phyloP scores from a whole-genome alignment of 2,329 filamentous ascomycete genomes.

The Tolypocladium tundrense region DNA sequence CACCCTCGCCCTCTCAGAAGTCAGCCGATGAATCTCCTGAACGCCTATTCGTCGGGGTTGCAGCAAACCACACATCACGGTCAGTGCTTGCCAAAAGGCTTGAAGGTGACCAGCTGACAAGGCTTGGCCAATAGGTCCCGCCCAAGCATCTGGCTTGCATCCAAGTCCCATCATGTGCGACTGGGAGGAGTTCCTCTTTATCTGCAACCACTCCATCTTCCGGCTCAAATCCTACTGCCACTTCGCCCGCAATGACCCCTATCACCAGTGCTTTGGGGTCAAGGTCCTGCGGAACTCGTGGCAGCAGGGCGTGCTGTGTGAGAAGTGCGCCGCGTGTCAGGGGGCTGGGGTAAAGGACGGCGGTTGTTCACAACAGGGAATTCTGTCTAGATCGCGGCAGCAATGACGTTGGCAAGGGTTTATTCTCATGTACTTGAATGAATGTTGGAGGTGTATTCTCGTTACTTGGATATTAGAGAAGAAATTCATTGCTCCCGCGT shows the following conservation, averaged over 20 bases:
- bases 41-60: background rate
- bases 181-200: conserved; percentile 59
- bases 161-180: conserved; percentile 49
- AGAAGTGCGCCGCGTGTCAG: conserved; percentile 27
- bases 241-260: conserved; percentile 60
- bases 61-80: background rate
- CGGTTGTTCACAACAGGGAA: background rate
- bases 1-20: background rate
- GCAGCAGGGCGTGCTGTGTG: conserved; percentile 44
- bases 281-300: conserved; percentile 54
- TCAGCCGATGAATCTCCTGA: background rate
- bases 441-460: background rate
- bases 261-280: conserved; percentile 58
- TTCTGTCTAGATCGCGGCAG: background rate
- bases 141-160: background rate
- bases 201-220: conserved; percentile 49
- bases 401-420: background rate
- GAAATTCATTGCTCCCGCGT: background rate
- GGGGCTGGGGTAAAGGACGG: background rate
- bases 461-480: background rate
- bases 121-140: background rate
- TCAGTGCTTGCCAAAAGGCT: background rate
- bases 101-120: background rate
- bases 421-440: background rate
- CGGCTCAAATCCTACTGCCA: conserved; percentile 63